A percentile compares a stretch with the other conserved stretches of the same genome.
Conservation (phyloP, 805 yeast species). For the Wickerhamiella dianesei region DNA sequence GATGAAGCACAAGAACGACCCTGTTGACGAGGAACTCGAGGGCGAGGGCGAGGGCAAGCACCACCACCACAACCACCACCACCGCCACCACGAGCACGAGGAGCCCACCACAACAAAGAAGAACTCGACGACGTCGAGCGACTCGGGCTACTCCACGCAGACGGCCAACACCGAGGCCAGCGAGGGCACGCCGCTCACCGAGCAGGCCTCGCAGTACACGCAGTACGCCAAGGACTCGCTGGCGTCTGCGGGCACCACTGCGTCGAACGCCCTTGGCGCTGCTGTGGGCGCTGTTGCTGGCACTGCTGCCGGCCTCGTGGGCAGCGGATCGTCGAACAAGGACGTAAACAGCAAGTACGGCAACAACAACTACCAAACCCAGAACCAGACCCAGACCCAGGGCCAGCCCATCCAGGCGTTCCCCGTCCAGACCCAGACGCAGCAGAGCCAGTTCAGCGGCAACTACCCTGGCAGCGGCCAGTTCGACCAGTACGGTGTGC, state of each 20-base stretch:
- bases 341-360: background rate
- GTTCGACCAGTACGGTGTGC: background rate
- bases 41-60: background rate
- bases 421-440: background rate
- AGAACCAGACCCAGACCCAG: background rate
- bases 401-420: background rate
- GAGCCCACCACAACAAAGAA: background rate
- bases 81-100: too few relatives aligned
- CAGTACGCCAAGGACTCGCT: slow-evolving; percentile 12
- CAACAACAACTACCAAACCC: background rate
- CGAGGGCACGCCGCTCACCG: background rate
- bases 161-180: background rate
- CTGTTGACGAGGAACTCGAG: background rate
- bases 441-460: background rate
- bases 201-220: background rate
- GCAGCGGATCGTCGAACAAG: background rate
- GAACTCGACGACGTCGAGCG: background rate
- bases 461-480: background rate
- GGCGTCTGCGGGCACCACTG: slow-evolving; percentile 11
- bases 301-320: slow-evolving; percentile 1
- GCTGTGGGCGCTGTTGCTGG: slow-evolving; percentile 3
- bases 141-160: background rate
- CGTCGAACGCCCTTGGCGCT: slow-evolving; percentile 2
- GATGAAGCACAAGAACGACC: background rate
- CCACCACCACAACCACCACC: too few relatives aligned